A percentile compares a stretch with the other conserved stretches of the same genome.
Evolutionary conservation across 345 rosid species (phyloP).

Genomic region (Syzygium jambos): DNA sequence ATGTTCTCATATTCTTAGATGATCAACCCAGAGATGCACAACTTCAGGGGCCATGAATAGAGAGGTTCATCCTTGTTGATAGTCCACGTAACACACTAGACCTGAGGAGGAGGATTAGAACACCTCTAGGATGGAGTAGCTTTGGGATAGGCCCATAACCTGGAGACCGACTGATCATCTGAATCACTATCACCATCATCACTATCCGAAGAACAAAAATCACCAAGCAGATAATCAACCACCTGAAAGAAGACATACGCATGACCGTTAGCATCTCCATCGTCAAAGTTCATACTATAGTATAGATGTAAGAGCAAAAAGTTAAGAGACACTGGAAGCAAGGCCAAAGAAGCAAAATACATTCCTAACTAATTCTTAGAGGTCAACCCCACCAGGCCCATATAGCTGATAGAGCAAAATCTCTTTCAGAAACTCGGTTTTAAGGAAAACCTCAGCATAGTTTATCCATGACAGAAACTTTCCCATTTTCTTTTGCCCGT

Average conservation of each 20-base stretch:
- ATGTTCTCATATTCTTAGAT: neutral
- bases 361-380: neutral
- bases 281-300: neutral
- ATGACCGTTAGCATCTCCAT: neutral
- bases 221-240: constrained; percentile 32
- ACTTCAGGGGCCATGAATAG: neutral
- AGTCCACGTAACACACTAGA: neutral
- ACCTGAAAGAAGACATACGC: constrained; percentile 20
- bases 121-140: neutral
- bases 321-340: neutral
- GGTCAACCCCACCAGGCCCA: neutral
- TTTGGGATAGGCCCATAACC: constrained; percentile 47
- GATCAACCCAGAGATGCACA: neutral
- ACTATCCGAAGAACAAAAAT: constrained; percentile 31
- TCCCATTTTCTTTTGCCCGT: neutral
- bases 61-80: neutral
- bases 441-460: neutral
- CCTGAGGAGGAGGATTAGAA: neutral
- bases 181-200: constrained; percentile 38
- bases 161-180: constrained; percentile 16
- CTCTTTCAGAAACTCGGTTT: neutral
- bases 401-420: neutral
- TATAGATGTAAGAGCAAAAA: neutral
- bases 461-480: neutral
- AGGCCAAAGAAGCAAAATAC: neutral